Conservation (phyloP, 257 asterid genomes). For the Lycium barbarum region DNA sequence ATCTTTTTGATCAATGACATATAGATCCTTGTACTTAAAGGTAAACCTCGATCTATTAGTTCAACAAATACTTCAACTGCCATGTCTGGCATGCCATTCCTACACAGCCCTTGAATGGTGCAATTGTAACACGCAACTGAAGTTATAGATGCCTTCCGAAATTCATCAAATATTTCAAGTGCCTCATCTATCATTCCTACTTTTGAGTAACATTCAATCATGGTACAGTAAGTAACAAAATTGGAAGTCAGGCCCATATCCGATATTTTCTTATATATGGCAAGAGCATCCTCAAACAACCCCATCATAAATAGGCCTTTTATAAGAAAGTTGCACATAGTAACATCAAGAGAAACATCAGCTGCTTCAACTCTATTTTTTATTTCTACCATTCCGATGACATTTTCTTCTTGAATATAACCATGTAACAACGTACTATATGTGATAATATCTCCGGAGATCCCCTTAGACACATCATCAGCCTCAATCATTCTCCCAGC, state of each 20-base stretch:
- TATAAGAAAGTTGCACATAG: conserved; percentile 73
- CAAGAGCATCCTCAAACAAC: conserved; percentile 72
- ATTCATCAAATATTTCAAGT: conserved; percentile 68
- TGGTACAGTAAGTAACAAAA: conserved; percentile 56
- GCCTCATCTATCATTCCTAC: conserved; percentile 72
- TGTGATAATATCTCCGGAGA: conserved; percentile 69
- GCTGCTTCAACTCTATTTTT: conserved; percentile 62
- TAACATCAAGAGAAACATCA: conserved; percentile 58
- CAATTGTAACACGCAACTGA: conserved; percentile 62
- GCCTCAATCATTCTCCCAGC: conserved; percentile 79
- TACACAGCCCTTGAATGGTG: conserved; percentile 65
- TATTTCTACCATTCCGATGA: conserved; percentile 58
- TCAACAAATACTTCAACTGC: conserved; percentile 63
- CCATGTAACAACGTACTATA: conserved; percentile 75
- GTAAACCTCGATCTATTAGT: conserved; percentile 48
- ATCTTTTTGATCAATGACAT: conserved; percentile 53
- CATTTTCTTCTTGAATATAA: conserved; percentile 64
- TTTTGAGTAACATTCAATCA: conserved; percentile 80
- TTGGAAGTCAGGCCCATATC: conserved; percentile 57
- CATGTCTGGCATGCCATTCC: conserved; percentile 61
- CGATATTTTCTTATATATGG: conserved; percentile 56
- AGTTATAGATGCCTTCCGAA: conserved; percentile 49
- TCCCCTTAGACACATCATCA: conserved; percentile 61
- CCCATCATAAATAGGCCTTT: conserved; percentile 80
- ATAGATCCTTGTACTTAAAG: conserved; percentile 50